A percentile compares a stretch with the other conserved stretches of the same genome.
phyloP scores from a whole-genome alignment of 148 eudicot species.

The Limonium bicolor region DNA sequence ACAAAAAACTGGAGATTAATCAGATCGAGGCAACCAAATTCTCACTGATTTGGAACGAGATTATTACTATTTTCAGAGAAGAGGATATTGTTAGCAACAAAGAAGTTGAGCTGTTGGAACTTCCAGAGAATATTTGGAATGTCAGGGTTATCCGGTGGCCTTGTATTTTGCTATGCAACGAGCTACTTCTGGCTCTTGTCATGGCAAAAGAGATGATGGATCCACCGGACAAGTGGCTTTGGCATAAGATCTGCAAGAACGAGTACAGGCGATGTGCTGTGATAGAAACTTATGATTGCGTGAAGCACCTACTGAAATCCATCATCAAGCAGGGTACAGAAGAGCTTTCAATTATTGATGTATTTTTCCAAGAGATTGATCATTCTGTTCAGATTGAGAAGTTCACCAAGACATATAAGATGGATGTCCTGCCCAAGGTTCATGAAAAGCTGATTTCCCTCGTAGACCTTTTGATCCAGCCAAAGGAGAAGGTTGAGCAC shows the following conservation, averaged over 20 bases:
- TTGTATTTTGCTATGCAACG: slow-evolving; percentile 78
- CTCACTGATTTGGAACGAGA: slow-evolving; percentile 88
- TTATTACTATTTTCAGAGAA: slow-evolving; percentile 66
- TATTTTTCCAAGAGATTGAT: slow-evolving; percentile 69
- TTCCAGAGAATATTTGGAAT: slow-evolving; percentile 83
- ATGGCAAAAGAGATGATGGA: slow-evolving; percentile 90
- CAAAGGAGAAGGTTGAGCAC: slow-evolving; percentile 30
- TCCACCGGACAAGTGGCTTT: slow-evolving; percentile 84
- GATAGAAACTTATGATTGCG: slow-evolving; percentile 69
- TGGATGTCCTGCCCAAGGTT: slow-evolving; percentile 49
- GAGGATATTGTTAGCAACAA: slow-evolving; percentile 70
- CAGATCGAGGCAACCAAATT: slow-evolving; percentile 92
- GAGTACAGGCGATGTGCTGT: slow-evolving; percentile 90
- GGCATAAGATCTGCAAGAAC: slow-evolving; percentile 73
- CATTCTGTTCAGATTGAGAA: slow-evolving; percentile 55
- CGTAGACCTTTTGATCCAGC: slow-evolving; percentile 30
- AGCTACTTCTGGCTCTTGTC: slow-evolving; percentile 77
- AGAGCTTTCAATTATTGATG: slow-evolving; percentile 58
- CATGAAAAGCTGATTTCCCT: slow-evolving; percentile 53
- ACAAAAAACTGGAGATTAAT: slow-evolving; percentile 70
- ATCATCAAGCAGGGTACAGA: slow-evolving; percentile 38
- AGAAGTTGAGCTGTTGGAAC: slow-evolving; percentile 79
- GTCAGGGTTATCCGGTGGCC: slow-evolving; percentile 90
- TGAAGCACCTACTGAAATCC: slow-evolving; percentile 47
- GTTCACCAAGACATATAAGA: slow-evolving; percentile 63